These are phyloP conservation scores for Porpolomopsis calyptriformis DNA, from an alignment of 768 basidiomycete genomes.

Conservation along the genomic window DNA sequence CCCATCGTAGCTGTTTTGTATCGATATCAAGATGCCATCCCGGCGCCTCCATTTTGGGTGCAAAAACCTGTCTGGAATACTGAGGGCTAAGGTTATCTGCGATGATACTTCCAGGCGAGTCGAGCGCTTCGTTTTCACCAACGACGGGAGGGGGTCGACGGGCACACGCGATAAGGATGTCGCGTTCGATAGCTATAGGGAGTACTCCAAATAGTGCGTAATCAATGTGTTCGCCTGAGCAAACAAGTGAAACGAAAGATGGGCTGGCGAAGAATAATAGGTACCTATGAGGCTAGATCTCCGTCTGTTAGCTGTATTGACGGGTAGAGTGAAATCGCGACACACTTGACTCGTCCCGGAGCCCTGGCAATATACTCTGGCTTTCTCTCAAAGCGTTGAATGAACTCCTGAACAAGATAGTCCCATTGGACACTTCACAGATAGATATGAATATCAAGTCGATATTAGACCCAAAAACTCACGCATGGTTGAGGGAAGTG, in stretches of 20 bases:
- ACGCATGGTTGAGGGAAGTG: constrained; percentile 43
- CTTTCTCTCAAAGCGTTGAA: constrained; percentile 49
- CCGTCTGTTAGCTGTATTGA: background rate
- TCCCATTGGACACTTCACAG: constrained; percentile 39
- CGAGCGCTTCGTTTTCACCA: constrained; percentile 6
- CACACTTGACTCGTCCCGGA: constrained; percentile 74
- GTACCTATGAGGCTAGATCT: constrained; percentile 34
- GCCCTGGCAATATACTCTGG: constrained; percentile 67
- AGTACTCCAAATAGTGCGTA: constrained; percentile 77
- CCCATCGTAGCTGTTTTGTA: constrained; percentile 63
- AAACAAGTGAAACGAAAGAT: constrained; percentile 11
- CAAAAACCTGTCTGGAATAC: constrained; percentile 51
- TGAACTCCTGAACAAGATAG: constrained; percentile 49
- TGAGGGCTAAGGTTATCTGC: constrained; percentile 53
- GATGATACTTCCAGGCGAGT: constrained; percentile 41
- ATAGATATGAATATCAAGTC: background rate
- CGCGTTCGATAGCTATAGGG: constrained; percentile 76
- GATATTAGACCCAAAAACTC: background rate
- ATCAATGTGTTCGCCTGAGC: constrained; percentile 71
- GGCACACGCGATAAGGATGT: constrained; percentile 70
- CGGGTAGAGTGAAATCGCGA: constrained; percentile 7
- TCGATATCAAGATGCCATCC: constrained; percentile 73
- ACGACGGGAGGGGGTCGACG: constrained; percentile 23
- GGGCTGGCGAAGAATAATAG: constrained; percentile 3
- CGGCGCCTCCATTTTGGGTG: too few species aligned